Evolutionary conservation across 768 basidiomycete species (phyloP).

Genomic region (Bullera alba): DNA sequence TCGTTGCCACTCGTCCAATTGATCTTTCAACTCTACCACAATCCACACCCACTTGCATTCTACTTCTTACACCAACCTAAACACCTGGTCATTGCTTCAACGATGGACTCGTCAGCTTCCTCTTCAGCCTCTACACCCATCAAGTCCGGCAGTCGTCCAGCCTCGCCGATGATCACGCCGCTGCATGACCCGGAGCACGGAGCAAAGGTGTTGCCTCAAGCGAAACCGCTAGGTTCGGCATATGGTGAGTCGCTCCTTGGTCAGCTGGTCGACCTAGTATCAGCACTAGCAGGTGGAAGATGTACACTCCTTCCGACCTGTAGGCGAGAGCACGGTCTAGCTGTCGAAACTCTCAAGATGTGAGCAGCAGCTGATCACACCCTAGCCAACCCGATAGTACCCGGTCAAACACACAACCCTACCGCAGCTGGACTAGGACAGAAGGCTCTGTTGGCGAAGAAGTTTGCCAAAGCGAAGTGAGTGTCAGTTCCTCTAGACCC

Average conservation of each 20-base stretch:
- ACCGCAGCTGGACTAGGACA: conserved; percentile 56
- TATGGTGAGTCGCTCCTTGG: conserved; percentile 39
- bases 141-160: conserved; percentile 6
- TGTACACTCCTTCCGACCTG: not conserved
- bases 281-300: not conserved
- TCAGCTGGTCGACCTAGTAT: not conserved
- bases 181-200: conserved; percentile 43
- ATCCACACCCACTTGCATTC: not conserved
- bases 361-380: not conserved
- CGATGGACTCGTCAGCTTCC: conserved; percentile 1
- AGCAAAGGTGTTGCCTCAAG: conserved; percentile 38
- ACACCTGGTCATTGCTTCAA: not conserved
- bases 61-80: not conserved
- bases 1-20: not conserved
- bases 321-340: not conserved
- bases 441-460: conserved; percentile 87
- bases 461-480: conserved; percentile 79
- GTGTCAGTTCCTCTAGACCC: too few species aligned
- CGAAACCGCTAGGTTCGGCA: conserved; percentile 35
- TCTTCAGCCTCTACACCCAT: conserved; percentile 9
- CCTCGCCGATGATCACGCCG: conserved; percentile 42
- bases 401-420: conserved; percentile 32
- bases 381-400: conserved; percentile 38
- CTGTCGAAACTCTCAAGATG: not conserved
- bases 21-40: not conserved